Evolutionary conservation across 108 stramenopile species (phyloP), one percentile per base, ranked within the genome.

Genomic region (Parietichytrium sp.): DNA sequence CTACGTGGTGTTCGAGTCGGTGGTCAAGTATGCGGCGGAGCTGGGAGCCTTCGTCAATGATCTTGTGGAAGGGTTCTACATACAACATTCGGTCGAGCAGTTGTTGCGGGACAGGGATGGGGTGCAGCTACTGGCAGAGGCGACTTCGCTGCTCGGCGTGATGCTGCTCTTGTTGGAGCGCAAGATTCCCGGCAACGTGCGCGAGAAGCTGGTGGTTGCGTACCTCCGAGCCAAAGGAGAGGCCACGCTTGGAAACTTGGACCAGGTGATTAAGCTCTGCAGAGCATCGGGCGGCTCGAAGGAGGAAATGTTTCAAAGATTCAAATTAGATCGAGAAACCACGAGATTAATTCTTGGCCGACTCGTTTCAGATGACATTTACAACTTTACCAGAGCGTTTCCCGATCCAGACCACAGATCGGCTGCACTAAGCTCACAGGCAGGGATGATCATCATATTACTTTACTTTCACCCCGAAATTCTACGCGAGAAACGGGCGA

Each of bases 281-380:
- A 18, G 49, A 12, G 36, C 80, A 48, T 81, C 79, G 3, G 84
- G 84, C 0, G 61, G 27, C 3, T 30, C 38, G 36, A 47, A 81
- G 27, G 79, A 80, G 36, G 29, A 2, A 27, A 54, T 90, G 51
- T 91, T 92, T 79, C 77, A n/a, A 4, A 81, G 92, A 4, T 87
- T 78, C 27, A 81, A 83, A 23, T 82, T 91, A 16, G 61, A 72
- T 42, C 10, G 15, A 31, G 20, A 20, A 10, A 72, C 45, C 2
- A 25, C 61, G 10, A 16, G 42, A 6, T n/a, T 72, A 23, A 72
- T 72, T 3, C 55, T 91, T 29, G 88, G 89, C 18, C 51, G 81
- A 13, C 84, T 92, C 10, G 80, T 87, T 4, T 84, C 83, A 13
- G 92, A 92, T 48, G 92, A 92, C 86, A 47, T 92, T 7, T 92